These are phyloP conservation scores for Metarhizium guizhouense DNA, from an alignment of 2,329 filamentous ascomycete species.

Conservation along the genomic window DNA sequence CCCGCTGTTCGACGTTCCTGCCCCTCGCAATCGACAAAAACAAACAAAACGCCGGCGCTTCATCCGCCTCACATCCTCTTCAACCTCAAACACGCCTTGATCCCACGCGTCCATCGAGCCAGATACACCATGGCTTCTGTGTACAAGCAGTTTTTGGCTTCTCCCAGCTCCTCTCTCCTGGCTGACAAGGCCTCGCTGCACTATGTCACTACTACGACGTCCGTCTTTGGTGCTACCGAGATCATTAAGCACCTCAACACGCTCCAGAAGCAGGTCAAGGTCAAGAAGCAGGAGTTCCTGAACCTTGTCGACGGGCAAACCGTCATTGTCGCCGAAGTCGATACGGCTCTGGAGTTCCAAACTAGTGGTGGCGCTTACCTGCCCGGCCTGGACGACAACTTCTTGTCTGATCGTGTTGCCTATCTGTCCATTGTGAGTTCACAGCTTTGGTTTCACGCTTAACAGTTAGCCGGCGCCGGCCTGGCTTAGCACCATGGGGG, in stretches of 20 bases:
- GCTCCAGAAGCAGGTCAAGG: slow-evolving; percentile 66
- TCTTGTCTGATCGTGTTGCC: slow-evolving; percentile 73
- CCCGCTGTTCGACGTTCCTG: neutral
- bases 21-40: slow-evolving; percentile 1
- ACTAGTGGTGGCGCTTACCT: slow-evolving; percentile 78
- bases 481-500: neutral
- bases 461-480: neutral
- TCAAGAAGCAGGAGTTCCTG: slow-evolving; percentile 72
- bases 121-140: slow-evolving; percentile 30
- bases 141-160: slow-evolving; percentile 66
- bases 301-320: slow-evolving; percentile 62
- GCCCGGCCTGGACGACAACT: slow-evolving; percentile 87
- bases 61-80: neutral
- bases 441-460: neutral
- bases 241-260: slow-evolving; percentile 75
- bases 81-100: neutral
- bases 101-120: neutral
- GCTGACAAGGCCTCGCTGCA: slow-evolving; percentile 61
- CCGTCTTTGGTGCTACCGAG: slow-evolving; percentile 58
- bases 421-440: slow-evolving; percentile 69
- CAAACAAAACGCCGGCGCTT: neutral
- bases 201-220: slow-evolving; percentile 84
- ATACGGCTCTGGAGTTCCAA: slow-evolving; percentile 75
- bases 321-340: slow-evolving; percentile 71
- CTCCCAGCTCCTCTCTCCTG: slow-evolving; percentile 55